Conservation (phyloP, 75 land plant genomes). For the Gnetum montanum region DNA sequence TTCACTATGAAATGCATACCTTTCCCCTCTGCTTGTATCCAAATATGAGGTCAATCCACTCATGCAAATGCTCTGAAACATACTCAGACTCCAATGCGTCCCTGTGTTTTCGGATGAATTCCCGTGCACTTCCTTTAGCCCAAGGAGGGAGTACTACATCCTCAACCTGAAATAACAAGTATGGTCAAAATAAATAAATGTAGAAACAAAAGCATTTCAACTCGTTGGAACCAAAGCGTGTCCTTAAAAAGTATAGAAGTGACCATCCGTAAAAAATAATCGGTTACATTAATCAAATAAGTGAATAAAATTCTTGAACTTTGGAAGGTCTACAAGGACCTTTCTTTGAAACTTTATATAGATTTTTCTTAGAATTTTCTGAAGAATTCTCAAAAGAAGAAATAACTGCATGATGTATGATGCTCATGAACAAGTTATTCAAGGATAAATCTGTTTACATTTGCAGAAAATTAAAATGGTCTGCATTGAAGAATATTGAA, state of each 20-base stretch:
- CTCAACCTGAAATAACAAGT: constrained; percentile 57
- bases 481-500: no score
- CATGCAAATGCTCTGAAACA: constrained; percentile 97
- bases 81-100: constrained; percentile 96
- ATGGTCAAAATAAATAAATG: not conserved
- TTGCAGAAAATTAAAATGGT: no score
- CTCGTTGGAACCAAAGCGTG: not conserved
- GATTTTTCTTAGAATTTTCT: no score
- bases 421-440: no score
- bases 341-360: no score
- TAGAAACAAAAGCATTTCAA: not conserved
- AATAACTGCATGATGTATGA: no score
- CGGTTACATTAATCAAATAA: no score
- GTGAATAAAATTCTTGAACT: no score
- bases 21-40: constrained; percentile 95
- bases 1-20: constrained; percentile 27
- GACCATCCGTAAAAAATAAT: not conserved
- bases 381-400: no score
- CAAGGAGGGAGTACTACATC: constrained; percentile 91
- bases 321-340: no score
- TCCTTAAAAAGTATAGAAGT: not conserved
- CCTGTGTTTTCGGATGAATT: constrained; percentile 89
- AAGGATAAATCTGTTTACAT: no score
- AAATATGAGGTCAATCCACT: constrained; percentile 99
- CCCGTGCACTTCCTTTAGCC: constrained; percentile 99